A percentile compares a stretch with the other conserved stretches of the same genome.
Conservation (phyloP, 2,329 filamentous ascomycete genomes). For the Verticillium nubilum region DNA sequence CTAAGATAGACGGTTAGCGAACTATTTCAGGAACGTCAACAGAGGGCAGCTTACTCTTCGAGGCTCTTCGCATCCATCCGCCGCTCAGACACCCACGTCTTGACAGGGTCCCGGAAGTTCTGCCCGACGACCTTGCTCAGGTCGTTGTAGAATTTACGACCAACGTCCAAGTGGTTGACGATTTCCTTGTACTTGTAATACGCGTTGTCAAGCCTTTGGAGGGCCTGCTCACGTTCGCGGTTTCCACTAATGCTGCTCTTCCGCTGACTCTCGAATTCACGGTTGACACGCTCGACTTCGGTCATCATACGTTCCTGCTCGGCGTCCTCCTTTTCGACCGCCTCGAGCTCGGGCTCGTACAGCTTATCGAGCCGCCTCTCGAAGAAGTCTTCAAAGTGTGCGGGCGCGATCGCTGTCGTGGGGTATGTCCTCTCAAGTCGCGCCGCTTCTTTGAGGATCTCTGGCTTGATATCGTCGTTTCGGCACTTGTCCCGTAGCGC, state of each 20-base stretch:
- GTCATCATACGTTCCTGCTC: conserved; percentile 71
- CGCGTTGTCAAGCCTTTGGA: conserved; percentile 84
- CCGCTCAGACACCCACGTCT: conserved; percentile 73
- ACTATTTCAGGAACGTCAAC: neutral
- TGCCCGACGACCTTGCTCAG: conserved; percentile 76
- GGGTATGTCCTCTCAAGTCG: conserved; percentile 82
- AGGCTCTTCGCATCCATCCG: conserved; percentile 74
- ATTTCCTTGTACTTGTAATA: conserved; percentile 98
- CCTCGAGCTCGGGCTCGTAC: conserved; percentile 74
- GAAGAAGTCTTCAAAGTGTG: conserved; percentile 90
- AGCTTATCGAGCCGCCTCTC: conserved; percentile 68
- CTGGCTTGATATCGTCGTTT: conserved; percentile 81
- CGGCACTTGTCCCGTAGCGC: conserved; percentile 72
- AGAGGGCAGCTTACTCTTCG: conserved; percentile 57
- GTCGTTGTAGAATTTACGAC: conserved; percentile 95
- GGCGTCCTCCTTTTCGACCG: conserved; percentile 62
- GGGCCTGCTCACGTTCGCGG: conserved; percentile 72
- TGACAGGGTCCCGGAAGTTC: conserved; percentile 72
- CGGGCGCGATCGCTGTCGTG: conserved; percentile 76
- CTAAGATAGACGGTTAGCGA: conserved; percentile 20
- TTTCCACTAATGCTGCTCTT: conserved; percentile 60
- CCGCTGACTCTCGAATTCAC: conserved; percentile 68
- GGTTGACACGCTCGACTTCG: conserved; percentile 70
- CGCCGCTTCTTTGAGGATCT: conserved; percentile 76
- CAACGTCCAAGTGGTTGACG: conserved; percentile 83